Base-by-base conservation (phyloP, 2,329 filamentous ascomycete genomes). In the Berkeleyomyces basicola region DNA sequence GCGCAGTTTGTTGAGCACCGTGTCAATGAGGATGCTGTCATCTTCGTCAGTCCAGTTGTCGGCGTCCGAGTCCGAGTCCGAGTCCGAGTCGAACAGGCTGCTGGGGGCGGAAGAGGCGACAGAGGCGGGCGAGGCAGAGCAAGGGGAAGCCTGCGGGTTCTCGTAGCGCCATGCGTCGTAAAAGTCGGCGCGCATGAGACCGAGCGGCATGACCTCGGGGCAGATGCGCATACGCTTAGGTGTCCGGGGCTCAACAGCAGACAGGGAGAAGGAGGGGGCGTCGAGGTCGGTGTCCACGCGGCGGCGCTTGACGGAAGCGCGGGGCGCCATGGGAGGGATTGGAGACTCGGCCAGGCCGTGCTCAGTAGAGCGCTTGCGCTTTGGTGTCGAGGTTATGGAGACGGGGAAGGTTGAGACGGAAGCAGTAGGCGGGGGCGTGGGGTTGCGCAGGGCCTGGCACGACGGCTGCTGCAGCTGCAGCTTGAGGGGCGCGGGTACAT, bases 1-100 rank as follows among this genome's bases (percentile, higher is more conserved):
- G 72, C 80, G 80, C 62, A 86, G 75, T 74, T 86, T 86, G 70
- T 84, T 82, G 4, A 86, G 74, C 46, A 87, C 82, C 16, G 86
- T 76, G 71, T 86, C 82, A n/a, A 86, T 81, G 1, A 87, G 75
- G 63, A 84, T 75, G 63, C 82, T 76, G 70, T 86, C 83, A 65
- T 86, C 82, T 66, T 86, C 83, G 1, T 76, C 75, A 64, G 77
- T 83, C 84, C 84, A 86, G 46, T 73, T 72, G 63, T 76, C 73
- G 64, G 79, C 77, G 1, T 70, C 72, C 60, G 77, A 77, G 37
- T 72, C 68, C 40, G 77, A 75, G 57, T 63, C 59, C 65, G 51
- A 59, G 65, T 62, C 73, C 67, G 37, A 68, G 44, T 68, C 67
- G 40, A 64, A 64, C 49, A 63, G 70, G 66, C 66, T 78, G 74